phyloP scores from a whole-genome alignment of 345 rosid species.

The Hibiscus trionum region DNA sequence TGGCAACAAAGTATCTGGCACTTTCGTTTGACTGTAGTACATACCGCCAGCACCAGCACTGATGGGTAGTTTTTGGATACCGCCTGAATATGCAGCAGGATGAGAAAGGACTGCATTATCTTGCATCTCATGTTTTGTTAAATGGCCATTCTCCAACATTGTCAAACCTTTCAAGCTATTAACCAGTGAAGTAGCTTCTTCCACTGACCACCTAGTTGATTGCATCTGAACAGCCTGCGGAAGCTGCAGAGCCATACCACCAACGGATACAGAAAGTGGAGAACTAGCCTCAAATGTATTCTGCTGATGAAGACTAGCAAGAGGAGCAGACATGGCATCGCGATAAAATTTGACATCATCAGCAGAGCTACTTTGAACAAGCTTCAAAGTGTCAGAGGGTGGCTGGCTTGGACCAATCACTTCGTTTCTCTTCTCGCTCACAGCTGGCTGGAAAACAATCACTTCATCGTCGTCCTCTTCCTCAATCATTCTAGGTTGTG shows the following conservation, averaged over 20 bases:
- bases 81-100: conserved; percentile 25
- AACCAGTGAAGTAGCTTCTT: conserved; percentile 43
- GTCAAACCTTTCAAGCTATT: conserved; percentile 47
- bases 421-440: conserved; percentile 50
- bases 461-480: conserved; percentile 83
- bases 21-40: conserved; percentile 37
- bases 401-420: conserved; percentile 29
- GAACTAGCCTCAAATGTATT: conserved; percentile 32
- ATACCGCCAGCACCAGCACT: conserved; percentile 27
- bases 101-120: conserved; percentile 33
- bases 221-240: conserved; percentile 38
- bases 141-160: conserved; percentile 54
- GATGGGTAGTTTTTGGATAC: conserved; percentile 35
- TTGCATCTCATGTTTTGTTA: conserved; percentile 38
- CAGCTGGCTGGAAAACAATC: conserved; percentile 91
- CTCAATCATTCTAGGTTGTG: conserved; percentile 38
- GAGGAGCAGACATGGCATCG: conserved; percentile 30
- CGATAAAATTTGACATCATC: conserved; percentile 35
- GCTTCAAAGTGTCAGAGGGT: conserved; percentile 40
- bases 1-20: conserved; percentile 37
- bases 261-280: conserved; percentile 35
- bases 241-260: conserved; percentile 30
- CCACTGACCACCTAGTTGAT: conserved; percentile 46
- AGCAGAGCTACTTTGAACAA: conserved; percentile 28
- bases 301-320: conserved; percentile 34